Evolutionary conservation across 1,139 yeast genomes (phyloP), one percentile per base, ranked within the genome.

Genomic region (Taphrina wiesneri): DNA sequence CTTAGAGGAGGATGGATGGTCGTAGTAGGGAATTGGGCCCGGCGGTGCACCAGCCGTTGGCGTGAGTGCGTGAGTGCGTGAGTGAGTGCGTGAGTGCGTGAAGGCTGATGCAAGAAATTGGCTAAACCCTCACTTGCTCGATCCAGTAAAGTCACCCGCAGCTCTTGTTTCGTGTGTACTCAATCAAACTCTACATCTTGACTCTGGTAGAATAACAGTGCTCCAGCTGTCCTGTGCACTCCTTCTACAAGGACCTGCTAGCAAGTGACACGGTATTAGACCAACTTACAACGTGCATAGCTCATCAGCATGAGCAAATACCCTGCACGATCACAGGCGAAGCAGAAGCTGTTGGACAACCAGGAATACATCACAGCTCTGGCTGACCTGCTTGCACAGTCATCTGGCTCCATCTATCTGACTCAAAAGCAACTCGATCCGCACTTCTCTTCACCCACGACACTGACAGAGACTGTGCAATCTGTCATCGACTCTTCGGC

Each of bases 361-460:
- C 43, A 39, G 49, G 59, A 54, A 6, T 54, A 39, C 49, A 19
- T 54, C 23, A 41, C 47, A 6, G 21, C 46, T 9, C 36, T 54
- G 17, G 9, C 46, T 15, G 36, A 19, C 25, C 49, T 54, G 21
- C 47, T 54, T 9, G 36, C 59, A 36, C 47, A 39, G 36, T 5
- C 36, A 11, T 39, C 47, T 17, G 59, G 59, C 34, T 54, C 59
- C 4, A 17, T 54, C 32, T 54, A 39, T 32, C 49, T 54, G 49
- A 54, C 59, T 15, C 59, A 54, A n/a, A 54, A 54, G 19, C 32
- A 21, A 11, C 19, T 54, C 32, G 25, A 17, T 15, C 19, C 30
- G 2, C 46, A 21, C 2, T 19, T 25, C 39, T 47, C 32, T 3
- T 23, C 19, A n/a, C 25, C 19, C 23, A 17, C 23, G 15, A 19